Conservation (phyloP, 805 yeast species). For the Hanseniaspora clermontiae region DNA sequence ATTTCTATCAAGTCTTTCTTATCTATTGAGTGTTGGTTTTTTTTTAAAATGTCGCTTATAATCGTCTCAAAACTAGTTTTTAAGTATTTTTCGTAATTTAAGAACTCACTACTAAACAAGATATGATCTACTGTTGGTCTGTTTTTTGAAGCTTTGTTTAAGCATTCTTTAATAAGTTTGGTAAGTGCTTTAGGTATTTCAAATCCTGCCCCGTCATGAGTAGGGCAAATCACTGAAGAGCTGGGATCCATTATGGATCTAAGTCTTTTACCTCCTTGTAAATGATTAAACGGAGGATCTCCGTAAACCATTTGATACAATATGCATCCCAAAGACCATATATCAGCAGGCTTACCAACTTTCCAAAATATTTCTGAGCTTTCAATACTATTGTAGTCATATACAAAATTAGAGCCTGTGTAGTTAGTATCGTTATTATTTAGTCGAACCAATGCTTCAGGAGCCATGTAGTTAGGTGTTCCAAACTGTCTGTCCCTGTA, state of each 20-base stretch:
- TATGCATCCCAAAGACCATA: conserved; percentile 97
- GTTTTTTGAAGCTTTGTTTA: conserved; percentile 53
- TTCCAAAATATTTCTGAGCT: conserved; percentile 36
- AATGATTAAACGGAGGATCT: conserved; percentile 74
- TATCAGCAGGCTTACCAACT: conserved; percentile 89
- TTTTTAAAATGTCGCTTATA: conserved; percentile 34
- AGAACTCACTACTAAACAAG: conserved; percentile 43
- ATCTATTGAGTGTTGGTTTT: conserved; percentile 41
- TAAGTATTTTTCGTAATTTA: conserved; percentile 60
- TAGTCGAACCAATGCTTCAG: conserved; percentile 61
- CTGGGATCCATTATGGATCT: conserved; percentile 80
- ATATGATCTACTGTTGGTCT: conserved; percentile 56
- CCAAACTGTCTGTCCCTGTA: conserved; percentile 87
- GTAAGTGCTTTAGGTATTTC: conserved; percentile 58
- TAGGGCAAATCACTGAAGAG: conserved; percentile 55
- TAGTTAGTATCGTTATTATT: conserved; percentile 18
- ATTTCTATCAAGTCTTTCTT: conserved; percentile 35
- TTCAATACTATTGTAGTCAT: conserved; percentile 19
- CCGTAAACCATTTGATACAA: conserved; percentile 93
- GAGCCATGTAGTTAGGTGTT: conserved; percentile 96
- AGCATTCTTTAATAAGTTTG: conserved; percentile 59
- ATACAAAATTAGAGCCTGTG: conserved; percentile 8
- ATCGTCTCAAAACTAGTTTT: conserved; percentile 30
- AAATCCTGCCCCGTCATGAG: conserved; percentile 45
- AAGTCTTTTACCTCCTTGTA: conserved; percentile 61